Evolutionary conservation across 495 filamentous ascomycete genomes (phyloP).

Genomic region (Podospora comata): DNA sequence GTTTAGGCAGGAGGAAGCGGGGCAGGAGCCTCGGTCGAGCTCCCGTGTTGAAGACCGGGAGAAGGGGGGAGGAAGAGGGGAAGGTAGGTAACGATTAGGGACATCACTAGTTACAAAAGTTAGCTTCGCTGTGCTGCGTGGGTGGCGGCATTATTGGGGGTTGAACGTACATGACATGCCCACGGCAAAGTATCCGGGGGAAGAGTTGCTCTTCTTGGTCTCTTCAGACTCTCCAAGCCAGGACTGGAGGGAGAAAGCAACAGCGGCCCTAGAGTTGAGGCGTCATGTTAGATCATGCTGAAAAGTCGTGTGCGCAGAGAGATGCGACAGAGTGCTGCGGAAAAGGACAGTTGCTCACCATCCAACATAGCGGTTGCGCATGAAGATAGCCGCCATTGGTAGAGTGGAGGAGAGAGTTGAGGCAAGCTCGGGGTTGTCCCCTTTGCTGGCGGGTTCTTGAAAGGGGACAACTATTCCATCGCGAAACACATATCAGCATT

Average conservation of each 20-base stretch:
- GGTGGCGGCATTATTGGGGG: neutral
- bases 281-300: neutral
- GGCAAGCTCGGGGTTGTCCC: slow-evolving; percentile 47
- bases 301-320: neutral
- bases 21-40: slow-evolving; percentile 42
- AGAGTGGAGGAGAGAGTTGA: slow-evolving; percentile 78
- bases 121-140: neutral
- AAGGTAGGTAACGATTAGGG: slow-evolving; percentile 76
- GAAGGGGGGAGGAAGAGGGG: slow-evolving; percentile 75
- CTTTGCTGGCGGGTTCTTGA: slow-evolving; percentile 46
- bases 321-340: neutral
- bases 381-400: slow-evolving; percentile 95
- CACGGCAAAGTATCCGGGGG: slow-evolving; percentile 80
- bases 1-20: slow-evolving; percentile 32
- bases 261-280: slow-evolving; percentile 59
- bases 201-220: slow-evolving; percentile 60
- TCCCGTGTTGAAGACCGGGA: slow-evolving; percentile 28
- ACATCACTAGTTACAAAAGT: slow-evolving; percentile 57
- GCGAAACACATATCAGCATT: slow-evolving; percentile 23
- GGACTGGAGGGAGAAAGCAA: slow-evolving; percentile 77
- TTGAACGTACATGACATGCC: slow-evolving; percentile 73
- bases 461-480: slow-evolving; percentile 46
- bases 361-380: slow-evolving; percentile 82
- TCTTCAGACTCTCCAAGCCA: slow-evolving; percentile 86
- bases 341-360: slow-evolving; percentile 54